Base-by-base conservation (phyloP, 306 rosid species). In the Quercus engelmannii region DNA sequence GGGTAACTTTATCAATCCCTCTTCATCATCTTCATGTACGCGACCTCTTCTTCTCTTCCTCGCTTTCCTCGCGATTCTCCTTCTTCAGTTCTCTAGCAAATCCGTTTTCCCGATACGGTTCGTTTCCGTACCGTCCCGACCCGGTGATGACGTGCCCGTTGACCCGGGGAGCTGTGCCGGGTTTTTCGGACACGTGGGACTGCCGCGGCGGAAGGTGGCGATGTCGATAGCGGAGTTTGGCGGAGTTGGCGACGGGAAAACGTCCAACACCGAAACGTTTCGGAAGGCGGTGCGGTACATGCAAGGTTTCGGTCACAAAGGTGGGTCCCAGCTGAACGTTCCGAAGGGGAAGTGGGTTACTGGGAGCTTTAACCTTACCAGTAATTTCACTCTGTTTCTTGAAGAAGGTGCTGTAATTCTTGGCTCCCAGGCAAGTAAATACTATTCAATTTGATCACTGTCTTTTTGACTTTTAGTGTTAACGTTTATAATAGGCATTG, bases 341-440 rank as follows among this genome's bases (percentile, higher is more conserved):
- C 99, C 97, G 0, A 18, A 8, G 1, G 99, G 99, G 23, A 82
- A 43, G 1, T 93, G 98, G 99, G 83, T 93, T 80, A 93, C 98
- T 1, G 97, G 96, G 11, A 89, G 93, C 55, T 95, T 93, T 62
- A 95, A 95, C 80, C 98, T 95, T 85, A 95, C 99, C 83, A 85
- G 88, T 78, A 88, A 95, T 85, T 95, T 95, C 90, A 95, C 97
- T 43, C 96, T 95, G 41, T 95, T 93, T 59, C 96, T 93, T 23
- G 75, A 91, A 43, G 79, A 80, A 0, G 99, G 93, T 54, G 94
- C 93, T 55, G 74, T 90, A 31, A 77, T 95, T 85, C 71, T 93
- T 21, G 98, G 84, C 75, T 93, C 99, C 65, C 97, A 92, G 99
- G 99, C 89, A 14, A 20, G n/a, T 62, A 15, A 49, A 26, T 1